phyloP scores from a whole-genome alignment of 768 basidiomycete species.

The Myochromella boudieri region DNA sequence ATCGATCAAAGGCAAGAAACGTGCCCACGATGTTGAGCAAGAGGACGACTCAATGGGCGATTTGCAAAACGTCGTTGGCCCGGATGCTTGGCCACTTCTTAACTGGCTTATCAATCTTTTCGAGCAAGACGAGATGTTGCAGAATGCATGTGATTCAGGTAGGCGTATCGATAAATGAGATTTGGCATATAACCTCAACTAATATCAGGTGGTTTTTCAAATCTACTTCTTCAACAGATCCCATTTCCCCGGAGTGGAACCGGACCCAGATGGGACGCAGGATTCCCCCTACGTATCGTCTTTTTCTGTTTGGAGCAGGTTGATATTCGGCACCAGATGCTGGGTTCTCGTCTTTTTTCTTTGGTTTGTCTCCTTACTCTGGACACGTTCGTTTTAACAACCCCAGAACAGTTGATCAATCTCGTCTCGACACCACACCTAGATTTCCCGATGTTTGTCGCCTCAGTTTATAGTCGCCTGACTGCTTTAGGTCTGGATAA shows the following conservation, averaged over 20 bases:
- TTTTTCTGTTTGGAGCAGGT: constrained; percentile 35
- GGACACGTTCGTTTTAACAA: not conserved
- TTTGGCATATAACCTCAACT: not conserved
- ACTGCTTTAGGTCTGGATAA: constrained; percentile 24
- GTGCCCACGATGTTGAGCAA: constrained; percentile 25
- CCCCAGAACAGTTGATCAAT: constrained; percentile 32
- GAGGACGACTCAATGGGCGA: constrained; percentile 14
- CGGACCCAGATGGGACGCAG: constrained; percentile 55
- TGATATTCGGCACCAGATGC: constrained; percentile 25
- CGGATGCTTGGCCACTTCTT: constrained; percentile 70
- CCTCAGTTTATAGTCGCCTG: constrained; percentile 34
- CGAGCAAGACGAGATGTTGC: constrained; percentile 59
- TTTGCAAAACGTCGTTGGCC: constrained; percentile 41
- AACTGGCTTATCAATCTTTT: constrained; percentile 68
- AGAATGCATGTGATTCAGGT: constrained; percentile 37
- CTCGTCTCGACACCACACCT: constrained; percentile 33
- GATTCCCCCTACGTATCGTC: constrained; percentile 47
- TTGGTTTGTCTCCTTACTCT: constrained; percentile 25
- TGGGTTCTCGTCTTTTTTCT: constrained; percentile 34
- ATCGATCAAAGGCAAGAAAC: constrained; percentile 35
- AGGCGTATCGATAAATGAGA: constrained; percentile 12
- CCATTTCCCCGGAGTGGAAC: constrained; percentile 48
- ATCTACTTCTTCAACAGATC: constrained; percentile 58
- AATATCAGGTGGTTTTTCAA: constrained; percentile 36
- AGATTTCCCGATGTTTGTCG: constrained; percentile 36